Evolutionary conservation across 2,329 filamentous ascomycete genomes (phyloP).

Genomic region (Coniochaeta ligniaria): DNA sequence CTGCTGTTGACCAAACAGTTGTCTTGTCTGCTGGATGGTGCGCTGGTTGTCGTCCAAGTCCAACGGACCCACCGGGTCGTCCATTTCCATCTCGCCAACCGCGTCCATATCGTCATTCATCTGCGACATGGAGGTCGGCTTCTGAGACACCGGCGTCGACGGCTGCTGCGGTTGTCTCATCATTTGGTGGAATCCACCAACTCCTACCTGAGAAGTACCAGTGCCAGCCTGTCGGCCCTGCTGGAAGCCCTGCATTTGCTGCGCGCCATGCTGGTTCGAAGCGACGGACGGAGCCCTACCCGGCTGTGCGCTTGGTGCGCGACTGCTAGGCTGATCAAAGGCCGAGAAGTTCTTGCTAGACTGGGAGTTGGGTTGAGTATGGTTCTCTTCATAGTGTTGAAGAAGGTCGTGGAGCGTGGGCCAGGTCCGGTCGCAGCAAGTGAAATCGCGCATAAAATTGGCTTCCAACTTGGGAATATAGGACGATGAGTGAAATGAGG

Average conservation of each 20-base stretch:
- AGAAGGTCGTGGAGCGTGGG: constrained; percentile 90
- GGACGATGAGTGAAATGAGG: constrained; percentile 92
- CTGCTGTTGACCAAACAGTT: constrained; percentile 59
- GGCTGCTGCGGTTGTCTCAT: constrained; percentile 36
- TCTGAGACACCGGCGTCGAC: constrained; percentile 14
- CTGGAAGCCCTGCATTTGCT: constrained; percentile 14
- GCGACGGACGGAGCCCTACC: constrained; percentile 8
- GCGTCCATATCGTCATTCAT: constrained; percentile 69
- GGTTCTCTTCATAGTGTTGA: constrained; percentile 93
- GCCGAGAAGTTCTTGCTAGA: constrained; percentile 19
- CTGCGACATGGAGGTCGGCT: constrained; percentile 24
- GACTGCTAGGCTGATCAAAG: constrained; percentile 7
- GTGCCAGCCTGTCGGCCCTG: constrained; percentile 11
- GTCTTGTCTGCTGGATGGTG: constrained; percentile 62
- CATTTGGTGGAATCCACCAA: constrained; percentile 30
- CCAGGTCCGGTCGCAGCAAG: constrained; percentile 84
- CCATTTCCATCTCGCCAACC: constrained; percentile 94
- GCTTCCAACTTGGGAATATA: constrained; percentile 95
- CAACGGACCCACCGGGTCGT: constrained; percentile 66
- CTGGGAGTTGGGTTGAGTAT: constrained; percentile 28
- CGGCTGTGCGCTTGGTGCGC: constrained; percentile 14
- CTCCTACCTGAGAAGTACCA: constrained; percentile 19
- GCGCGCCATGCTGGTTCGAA: constrained; percentile 12
- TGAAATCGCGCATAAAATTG: constrained; percentile 96
- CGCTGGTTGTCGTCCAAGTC: constrained; percentile 56